phyloP scores from a whole-genome alignment of 495 filamentous ascomycete genomes.

The Neurospora hispaniola region DNA sequence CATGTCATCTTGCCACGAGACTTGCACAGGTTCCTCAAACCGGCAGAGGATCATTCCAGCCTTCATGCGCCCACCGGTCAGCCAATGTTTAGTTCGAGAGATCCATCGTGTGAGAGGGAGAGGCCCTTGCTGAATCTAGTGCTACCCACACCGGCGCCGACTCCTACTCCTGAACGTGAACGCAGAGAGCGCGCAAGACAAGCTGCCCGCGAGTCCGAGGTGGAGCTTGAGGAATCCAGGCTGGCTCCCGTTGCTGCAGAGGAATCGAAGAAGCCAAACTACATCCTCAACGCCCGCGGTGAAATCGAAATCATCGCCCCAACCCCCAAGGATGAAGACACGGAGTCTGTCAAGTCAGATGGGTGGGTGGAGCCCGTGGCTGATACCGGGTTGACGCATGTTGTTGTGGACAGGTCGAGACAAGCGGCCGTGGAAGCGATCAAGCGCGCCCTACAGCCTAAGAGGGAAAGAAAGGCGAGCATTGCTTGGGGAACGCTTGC shows the following conservation, averaged over 20 bases:
- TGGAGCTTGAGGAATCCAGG: not conserved
- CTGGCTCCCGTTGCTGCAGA: not conserved
- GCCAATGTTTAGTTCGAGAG: slow-evolving; percentile 30
- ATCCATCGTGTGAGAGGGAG: slow-evolving; percentile 38
- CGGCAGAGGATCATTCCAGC: not conserved
- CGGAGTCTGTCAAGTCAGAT: not conserved
- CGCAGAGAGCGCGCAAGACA: slow-evolving; percentile 9
- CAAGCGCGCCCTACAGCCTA: not conserved
- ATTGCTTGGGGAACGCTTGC: not conserved
- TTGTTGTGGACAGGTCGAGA: slow-evolving; percentile 6
- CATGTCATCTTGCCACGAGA: slow-evolving; percentile 35
- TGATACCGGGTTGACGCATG: not conserved
- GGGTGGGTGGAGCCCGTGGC: not conserved
- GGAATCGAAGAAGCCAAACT: not conserved
- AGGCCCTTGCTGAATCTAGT: slow-evolving; percentile 43
- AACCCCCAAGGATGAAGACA: not conserved
- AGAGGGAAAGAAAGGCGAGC: not conserved
- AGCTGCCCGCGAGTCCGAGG: not conserved
- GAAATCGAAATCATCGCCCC: not conserved
- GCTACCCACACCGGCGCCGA: slow-evolving; percentile 37
- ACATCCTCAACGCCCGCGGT: slow-evolving; percentile 7
- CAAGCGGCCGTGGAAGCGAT: not conserved
- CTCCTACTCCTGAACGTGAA: slow-evolving; percentile 32
- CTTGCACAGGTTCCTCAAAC: slow-evolving; percentile 16
- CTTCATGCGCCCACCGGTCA: slow-evolving; percentile 2